A percentile compares a stretch with the other conserved stretches of the same genome.
Conservation (phyloP, 2,329 filamentous ascomycete species). For the Ophioceras dolichostomum region DNA sequence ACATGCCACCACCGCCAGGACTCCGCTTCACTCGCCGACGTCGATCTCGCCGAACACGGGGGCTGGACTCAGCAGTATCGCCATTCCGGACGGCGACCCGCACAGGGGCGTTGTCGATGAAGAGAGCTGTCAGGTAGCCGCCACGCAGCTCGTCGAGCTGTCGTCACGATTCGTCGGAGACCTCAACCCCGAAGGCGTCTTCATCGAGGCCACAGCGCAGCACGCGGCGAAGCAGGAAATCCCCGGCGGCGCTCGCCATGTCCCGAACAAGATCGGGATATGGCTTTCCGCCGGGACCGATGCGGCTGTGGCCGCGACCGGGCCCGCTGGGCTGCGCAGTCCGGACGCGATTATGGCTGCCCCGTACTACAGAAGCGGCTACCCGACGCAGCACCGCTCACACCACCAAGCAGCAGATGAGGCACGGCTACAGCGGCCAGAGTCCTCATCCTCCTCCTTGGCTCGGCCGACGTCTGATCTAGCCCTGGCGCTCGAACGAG, state of each 20-base stretch:
- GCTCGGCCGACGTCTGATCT: constrained; percentile 4
- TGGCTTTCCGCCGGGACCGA: constrained; percentile 23
- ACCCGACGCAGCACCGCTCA: not conserved
- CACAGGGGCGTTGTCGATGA: constrained; percentile 6
- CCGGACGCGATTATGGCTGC: not conserved
- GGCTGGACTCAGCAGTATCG: not conserved
- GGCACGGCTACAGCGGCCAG: not conserved
- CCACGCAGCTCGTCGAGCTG: constrained; percentile 15
- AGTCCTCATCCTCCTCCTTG: not conserved
- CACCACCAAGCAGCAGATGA: no score
- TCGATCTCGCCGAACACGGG: not conserved
- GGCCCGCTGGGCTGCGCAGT: not conserved
- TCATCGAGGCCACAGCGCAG: constrained; percentile 39
- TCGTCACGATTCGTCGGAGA: constrained; percentile 42
- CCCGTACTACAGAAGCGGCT: not conserved
- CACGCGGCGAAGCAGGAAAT: constrained; percentile 19
- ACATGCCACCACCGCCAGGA: constrained; percentile 8
- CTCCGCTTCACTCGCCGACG: constrained; percentile 8
- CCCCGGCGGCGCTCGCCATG: no score
- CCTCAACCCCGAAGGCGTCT: constrained; percentile 46
- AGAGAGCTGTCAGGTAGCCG: constrained; percentile 11
- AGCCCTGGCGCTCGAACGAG: constrained; percentile 7
- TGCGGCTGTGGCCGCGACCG: not conserved
- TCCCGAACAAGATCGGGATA: constrained; percentile 42
- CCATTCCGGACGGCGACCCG: constrained; percentile 3